A percentile compares a stretch with the other conserved stretches of the same genome.
These are phyloP conservation scores for Pythium aristosporum DNA, from an alignment of 352 stramenopile genomes.

Conservation along the genomic window DNA sequence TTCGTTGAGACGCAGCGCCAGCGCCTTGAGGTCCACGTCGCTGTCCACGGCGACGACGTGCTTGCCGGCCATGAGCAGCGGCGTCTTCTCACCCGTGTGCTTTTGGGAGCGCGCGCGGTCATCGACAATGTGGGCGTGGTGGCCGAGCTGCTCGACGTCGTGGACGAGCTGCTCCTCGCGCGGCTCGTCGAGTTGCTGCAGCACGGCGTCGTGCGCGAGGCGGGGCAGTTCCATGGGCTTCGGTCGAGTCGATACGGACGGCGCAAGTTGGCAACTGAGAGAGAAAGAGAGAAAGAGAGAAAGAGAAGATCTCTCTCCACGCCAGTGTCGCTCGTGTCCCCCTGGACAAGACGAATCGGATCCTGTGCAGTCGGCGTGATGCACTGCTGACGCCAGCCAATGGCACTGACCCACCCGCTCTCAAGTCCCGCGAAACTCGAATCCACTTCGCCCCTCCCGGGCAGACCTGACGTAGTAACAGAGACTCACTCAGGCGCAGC, in stretches of 20 bases:
- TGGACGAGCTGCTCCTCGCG: conserved; percentile 28
- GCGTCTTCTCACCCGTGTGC: conserved; percentile 22
- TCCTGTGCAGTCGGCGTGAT: too few relatives aligned
- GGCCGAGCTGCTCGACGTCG: conserved; percentile 22
- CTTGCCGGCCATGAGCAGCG: conserved; percentile 26
- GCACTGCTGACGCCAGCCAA: conserved; percentile 11
- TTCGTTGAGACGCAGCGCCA: conserved; percentile 23
- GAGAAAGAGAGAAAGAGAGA: neutral
- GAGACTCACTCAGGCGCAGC: conserved; percentile 1
- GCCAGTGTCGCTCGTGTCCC: too few relatives aligned
- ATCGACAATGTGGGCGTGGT: conserved; percentile 24
- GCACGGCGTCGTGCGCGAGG: conserved; percentile 29
- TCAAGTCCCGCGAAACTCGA: neutral
- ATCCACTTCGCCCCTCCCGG: conserved; percentile 3
- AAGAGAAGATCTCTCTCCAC: neutral
- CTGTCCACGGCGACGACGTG: conserved; percentile 22
- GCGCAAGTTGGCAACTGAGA: conserved; percentile 6
- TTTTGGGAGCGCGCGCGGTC: neutral
- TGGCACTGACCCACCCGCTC: neutral
- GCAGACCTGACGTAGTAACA: conserved; percentile 8
- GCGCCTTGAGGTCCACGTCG: conserved; percentile 19
- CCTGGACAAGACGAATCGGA: neutral
- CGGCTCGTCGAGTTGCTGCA: conserved; percentile 36
- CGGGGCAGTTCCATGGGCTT: conserved; percentile 33
- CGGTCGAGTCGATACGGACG: neutral